phyloP scores from a whole-genome alignment of 2,329 filamentous ascomycete species.

The Cordyceps militaris region DNA sequence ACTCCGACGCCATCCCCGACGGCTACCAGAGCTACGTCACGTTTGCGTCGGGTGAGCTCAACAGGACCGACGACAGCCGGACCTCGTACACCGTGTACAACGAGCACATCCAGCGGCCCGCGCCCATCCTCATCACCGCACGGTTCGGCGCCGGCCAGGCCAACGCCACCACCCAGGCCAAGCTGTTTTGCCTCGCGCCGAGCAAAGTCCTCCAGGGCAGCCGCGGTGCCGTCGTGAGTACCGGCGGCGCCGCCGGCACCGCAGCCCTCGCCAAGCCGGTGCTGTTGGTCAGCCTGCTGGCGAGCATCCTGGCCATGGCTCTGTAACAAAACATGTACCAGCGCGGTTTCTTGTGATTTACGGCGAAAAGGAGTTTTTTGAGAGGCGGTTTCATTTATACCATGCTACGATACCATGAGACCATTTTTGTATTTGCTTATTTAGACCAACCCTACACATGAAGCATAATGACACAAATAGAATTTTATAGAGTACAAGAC shows the following conservation, averaged over 20 bases:
- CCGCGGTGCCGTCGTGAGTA: background rate
- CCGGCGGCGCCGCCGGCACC: background rate
- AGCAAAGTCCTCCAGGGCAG: conserved; percentile 7
- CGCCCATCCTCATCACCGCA: conserved; percentile 8
- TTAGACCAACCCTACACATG: too few relatives aligned
- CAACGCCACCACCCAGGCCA: background rate
- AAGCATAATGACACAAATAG: too few relatives aligned
- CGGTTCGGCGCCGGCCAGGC: background rate
- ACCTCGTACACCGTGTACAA: background rate
- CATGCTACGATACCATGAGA: too few relatives aligned
- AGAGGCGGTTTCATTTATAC: too few relatives aligned
- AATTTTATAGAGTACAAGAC: too few relatives aligned
- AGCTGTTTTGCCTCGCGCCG: conserved; percentile 10
- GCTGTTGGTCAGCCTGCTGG: background rate
- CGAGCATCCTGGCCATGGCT: background rate
- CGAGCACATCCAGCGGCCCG: conserved; percentile 3
- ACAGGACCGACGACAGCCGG: background rate
- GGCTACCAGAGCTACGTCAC: conserved; percentile 6
- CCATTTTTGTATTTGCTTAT: too few relatives aligned
- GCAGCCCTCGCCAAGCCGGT: background rate
- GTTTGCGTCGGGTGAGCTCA: background rate
- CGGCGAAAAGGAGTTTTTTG: background rate
- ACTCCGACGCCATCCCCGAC: conserved; percentile 1
- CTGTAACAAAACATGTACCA: background rate
- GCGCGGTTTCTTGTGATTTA: background rate